Conservation (phyloP, 2,329 filamentous ascomycete species). For the Cladosporium sp. region DNA sequence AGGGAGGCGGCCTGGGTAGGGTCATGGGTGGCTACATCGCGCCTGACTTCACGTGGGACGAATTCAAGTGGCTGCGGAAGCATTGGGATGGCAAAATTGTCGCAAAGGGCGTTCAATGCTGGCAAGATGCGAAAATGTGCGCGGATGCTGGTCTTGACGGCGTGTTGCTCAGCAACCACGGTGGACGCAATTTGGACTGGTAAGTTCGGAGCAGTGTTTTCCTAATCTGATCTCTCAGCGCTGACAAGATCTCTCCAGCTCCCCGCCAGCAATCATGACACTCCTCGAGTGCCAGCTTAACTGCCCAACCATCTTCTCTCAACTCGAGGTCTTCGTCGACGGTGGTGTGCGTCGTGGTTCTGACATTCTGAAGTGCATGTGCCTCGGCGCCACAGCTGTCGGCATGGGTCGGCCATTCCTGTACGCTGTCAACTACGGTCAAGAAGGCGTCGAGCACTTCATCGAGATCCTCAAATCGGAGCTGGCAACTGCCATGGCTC, state of each 20-base stretch:
- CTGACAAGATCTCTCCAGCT: conserved; percentile 17
- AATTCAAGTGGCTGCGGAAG: conserved; percentile 40
- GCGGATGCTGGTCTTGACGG: conserved; percentile 38
- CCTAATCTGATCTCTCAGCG: neutral
- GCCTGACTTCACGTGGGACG: conserved; percentile 44
- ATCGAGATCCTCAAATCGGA: conserved; percentile 46
- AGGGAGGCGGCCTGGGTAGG: conserved; percentile 50
- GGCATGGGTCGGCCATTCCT: conserved; percentile 57
- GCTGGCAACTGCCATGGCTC: conserved; percentile 57
- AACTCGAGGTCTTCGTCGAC: conserved; percentile 52
- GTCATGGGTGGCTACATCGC: conserved; percentile 54
- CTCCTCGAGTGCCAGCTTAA: conserved; percentile 56
- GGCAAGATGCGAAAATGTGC: conserved; percentile 37
- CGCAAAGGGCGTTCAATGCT: conserved; percentile 39
- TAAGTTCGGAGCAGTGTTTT: neutral
- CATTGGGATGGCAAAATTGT: conserved; percentile 47
- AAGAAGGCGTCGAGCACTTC: conserved; percentile 45
- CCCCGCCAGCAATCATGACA: conserved; percentile 49
- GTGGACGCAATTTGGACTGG: conserved; percentile 45
- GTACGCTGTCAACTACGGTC: conserved; percentile 56
- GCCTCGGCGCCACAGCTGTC: conserved; percentile 56
- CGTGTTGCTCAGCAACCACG: conserved; percentile 49
- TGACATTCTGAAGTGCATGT: conserved; percentile 62
- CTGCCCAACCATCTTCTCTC: conserved; percentile 52
- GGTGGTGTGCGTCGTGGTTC: conserved; percentile 60